Percentiles rank a stretch among this genome's conserved stretches.
These are phyloP conservation scores for Takashimella tepidaria DNA, from an alignment of 1,284 basidiomycete species.

Conservation along the genomic window DNA sequence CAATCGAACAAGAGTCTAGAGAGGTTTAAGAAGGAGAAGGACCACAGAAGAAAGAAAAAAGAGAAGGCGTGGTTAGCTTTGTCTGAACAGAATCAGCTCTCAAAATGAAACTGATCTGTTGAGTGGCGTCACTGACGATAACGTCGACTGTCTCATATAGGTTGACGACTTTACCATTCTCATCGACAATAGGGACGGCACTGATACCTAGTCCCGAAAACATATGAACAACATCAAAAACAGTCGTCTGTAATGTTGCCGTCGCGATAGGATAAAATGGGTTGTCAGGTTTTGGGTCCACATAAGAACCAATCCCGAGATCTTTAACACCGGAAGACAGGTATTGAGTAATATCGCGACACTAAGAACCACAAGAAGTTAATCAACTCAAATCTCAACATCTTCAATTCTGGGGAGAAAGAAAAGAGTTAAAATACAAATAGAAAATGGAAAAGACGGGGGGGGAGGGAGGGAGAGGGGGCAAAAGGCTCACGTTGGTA, in stretches of 20 bases:
- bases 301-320: constrained; percentile 91
- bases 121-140: constrained; percentile 66
- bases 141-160: constrained; percentile 99
- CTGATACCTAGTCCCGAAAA: constrained; percentile 94
- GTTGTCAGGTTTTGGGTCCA: constrained; percentile 50
- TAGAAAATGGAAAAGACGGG: too few species aligned
- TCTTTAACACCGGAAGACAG: constrained; percentile 61
- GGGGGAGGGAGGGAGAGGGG: too few species aligned
- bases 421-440: constrained; percentile 45
- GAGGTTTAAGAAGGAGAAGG: constrained; percentile 10
- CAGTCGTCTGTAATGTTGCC: constrained; percentile 83
- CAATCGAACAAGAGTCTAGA: constrained; percentile 83
- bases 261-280: constrained; percentile 88
- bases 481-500: constrained; percentile 91
- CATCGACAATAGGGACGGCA: constrained; percentile 93
- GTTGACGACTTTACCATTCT: constrained; percentile 89
- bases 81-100: neutral
- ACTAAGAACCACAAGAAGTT: constrained; percentile 20
- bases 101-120: neutral
- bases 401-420: neutral
- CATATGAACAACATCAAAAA: constrained; percentile 98
- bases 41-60: constrained; percentile 3
- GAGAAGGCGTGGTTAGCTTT: neutral
- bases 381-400: neutral
- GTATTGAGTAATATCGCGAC: constrained; percentile 47